Base-by-base conservation (phyloP, 2,329 filamentous ascomycete genomes). In the Passalora sequoiae region DNA sequence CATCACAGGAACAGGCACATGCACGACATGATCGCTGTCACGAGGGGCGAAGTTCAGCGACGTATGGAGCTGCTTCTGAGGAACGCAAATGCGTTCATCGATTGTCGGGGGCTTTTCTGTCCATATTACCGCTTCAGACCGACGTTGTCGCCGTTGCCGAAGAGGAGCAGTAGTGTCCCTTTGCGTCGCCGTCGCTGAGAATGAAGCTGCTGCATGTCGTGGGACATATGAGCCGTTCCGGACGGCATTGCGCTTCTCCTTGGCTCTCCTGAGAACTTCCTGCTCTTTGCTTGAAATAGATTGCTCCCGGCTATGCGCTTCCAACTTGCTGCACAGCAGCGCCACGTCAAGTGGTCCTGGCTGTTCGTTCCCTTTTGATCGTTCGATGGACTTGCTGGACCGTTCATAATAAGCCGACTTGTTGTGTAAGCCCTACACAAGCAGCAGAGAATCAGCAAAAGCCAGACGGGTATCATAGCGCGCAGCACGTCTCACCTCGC, bases 321-420 rank as follows among this genome's bases (percentile, higher is more conserved):
- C 49, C 16, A 56, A 30, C 41, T 51, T 56, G 29, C 39, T 44
- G 41, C 49, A 54, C 24, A 56, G 40, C 40, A 53, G 27, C 22
- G 41, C 44, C 12, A 33, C 30, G 20, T 54, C 50, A 17, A 54
- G 31, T 17, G 37, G 40, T 20, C 7, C 15, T 24, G 17, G 17
- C 17, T 36, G 33, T 12, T 21, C 8, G 15, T 17, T 8, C 8
- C 20, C 33, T 8, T 7, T 12, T n/a, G 33, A 24, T 36, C 9
- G 33, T 24, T 20, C 33, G 20, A 36, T 33, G 15, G 17, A 33
- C 13, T 33, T 17, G 6, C 16, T 33, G 13, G 30, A 33, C n/a
- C n/a, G n/a, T n/a, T n/a, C n/a, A n/a, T n/a, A n/a, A n/a, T n/a
- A n/a, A n/a, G n/a, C n/a, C n/a, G n/a, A n/a, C n/a, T n/a, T n/a